Base-by-base conservation (phyloP, 2,329 filamentous ascomycete genomes). In the Mollisia scopiformis region DNA sequence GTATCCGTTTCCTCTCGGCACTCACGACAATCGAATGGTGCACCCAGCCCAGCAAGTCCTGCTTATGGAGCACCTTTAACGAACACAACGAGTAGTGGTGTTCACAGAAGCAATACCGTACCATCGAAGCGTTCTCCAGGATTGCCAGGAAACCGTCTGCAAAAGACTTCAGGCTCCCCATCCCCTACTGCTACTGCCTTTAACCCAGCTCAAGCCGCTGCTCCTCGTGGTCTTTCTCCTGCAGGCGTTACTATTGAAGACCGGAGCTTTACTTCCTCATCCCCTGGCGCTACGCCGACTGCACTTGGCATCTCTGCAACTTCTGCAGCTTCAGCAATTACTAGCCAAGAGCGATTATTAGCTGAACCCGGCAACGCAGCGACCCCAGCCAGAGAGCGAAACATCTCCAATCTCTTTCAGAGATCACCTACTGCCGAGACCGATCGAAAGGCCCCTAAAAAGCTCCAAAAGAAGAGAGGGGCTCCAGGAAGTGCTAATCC, bases 1-100 rank as follows among this genome's bases (percentile, higher is more conserved):
- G 90, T 94, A 54, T 98, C 95, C 2, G 91, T 93, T 0, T 96
- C 93, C 3, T 98, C 95, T n/a, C 87, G 88, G 68, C 88, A 92
- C 67, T 97, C 93, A 5, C 86, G 89, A 61, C 83, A 88, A 62
- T 93, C 93, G 25, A 88, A 86, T 62, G 89, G 85, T 59, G 82
- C 85, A 27, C 86, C 88, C 7, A 92, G 87, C 56, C 91, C 92
- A 0, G 85, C 82, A 55, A 90, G 85, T 64, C 87, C 87, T 13
- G 80, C 80, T 4, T 75, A 82, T 57, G 77, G 78, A 2, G 75
- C 81, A 27, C 82, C 84, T 1, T 82, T 88, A 0, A 83, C 83
- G 1, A 80, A 86, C 49, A 80, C 82, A 16, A 73, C 88, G 60
- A 76, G 76, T 31, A 79, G 80, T 43, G 84, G 86, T 47, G 81